Evolutionary conservation across 306 rosid species (phyloP), one percentile per base, ranked within the genome.

Genomic region (Castanea mollissima): DNA sequence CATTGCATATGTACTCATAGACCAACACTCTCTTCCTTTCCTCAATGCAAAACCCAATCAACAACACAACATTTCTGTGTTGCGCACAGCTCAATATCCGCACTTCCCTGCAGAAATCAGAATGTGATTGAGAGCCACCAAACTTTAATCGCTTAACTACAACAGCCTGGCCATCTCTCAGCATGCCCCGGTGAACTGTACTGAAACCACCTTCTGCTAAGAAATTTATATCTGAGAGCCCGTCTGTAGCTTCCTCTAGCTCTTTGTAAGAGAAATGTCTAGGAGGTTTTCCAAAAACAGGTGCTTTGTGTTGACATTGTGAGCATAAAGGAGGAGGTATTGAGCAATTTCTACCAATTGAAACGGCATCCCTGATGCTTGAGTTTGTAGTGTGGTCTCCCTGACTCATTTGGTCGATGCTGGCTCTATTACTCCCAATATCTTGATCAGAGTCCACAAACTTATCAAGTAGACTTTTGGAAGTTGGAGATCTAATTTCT

Each of bases 31-130:
- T 92, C 83, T 70, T 63, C 72, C 83, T 88, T 58, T 70, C 90
- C 78, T 92, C 96, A 34, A 87, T 76, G 76, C 99, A 95, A 77
- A 89, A 93, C 41, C 99, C 99, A 44, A 88, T 93, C 76, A 95
- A 86, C 89, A 91, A 79, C 20, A 93, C 99, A 82, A 95, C 93
- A 75, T 95, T 95, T 83, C 99, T 88, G 82, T 95, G 99, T 85
- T 95, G 99, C 2, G 99, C 99, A 79, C 99, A 95, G 79, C 99
- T 91, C 94, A 95, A 79, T 74, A 93, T 88, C 77, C 92, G 87
- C 64, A 95, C 96, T 87, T 95, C 99, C 69, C 98, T 79, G 77
- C 93, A 90, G 86, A 95, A 95, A 86, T 95, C 98, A 80, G 90
- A 77, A 85, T 95, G 94, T 64, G 93, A 97, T 81, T 88, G 90